Conservation (phyloP, 441 rosid species). For the Raphanus hybrid region DNA sequence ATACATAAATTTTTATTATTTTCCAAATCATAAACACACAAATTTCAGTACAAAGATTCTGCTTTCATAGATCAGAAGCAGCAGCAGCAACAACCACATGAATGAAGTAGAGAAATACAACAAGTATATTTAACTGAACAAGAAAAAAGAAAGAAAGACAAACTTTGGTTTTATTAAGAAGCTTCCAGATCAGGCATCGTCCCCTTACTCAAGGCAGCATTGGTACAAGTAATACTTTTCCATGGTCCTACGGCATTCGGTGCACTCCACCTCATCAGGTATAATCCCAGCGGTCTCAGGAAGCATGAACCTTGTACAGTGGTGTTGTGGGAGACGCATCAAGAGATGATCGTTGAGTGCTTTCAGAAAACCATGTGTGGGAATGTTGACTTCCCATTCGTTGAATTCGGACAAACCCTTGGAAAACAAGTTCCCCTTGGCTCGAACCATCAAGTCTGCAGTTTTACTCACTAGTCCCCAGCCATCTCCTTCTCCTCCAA, state of each 20-base stretch:
- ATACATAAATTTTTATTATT: not conserved
- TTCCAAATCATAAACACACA: conserved; percentile 36
- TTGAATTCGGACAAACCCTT: conserved; percentile 47
- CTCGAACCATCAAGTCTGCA: conserved; percentile 50
- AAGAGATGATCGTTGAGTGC: conserved; percentile 56
- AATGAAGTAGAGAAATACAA: conserved; percentile 25
- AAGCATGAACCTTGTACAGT: conserved; percentile 65
- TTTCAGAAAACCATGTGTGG: conserved; percentile 51
- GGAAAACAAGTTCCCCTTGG: conserved; percentile 52
- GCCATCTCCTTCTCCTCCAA: conserved; percentile 63
- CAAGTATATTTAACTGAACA: conserved; percentile 6
- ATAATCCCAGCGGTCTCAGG: conserved; percentile 54
- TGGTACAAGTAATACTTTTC: conserved; percentile 63
- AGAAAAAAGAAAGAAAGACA: not conserved
- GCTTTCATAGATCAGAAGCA: conserved; percentile 20
- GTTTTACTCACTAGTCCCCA: conserved; percentile 73
- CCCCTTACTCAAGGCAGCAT: conserved; percentile 66
- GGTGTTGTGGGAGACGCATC: conserved; percentile 55
- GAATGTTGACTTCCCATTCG: conserved; percentile 51
- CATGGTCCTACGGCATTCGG: conserved; percentile 68
- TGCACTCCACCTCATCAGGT: conserved; percentile 63
- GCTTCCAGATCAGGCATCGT: not conserved
- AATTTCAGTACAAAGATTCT: conserved; percentile 35
- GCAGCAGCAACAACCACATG: conserved; percentile 17
- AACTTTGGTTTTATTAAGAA: conserved; percentile 30